These are phyloP conservation scores for Lizonia empirigonia DNA, from an alignment of 2,329 filamentous ascomycete genomes.

Conservation along the genomic window DNA sequence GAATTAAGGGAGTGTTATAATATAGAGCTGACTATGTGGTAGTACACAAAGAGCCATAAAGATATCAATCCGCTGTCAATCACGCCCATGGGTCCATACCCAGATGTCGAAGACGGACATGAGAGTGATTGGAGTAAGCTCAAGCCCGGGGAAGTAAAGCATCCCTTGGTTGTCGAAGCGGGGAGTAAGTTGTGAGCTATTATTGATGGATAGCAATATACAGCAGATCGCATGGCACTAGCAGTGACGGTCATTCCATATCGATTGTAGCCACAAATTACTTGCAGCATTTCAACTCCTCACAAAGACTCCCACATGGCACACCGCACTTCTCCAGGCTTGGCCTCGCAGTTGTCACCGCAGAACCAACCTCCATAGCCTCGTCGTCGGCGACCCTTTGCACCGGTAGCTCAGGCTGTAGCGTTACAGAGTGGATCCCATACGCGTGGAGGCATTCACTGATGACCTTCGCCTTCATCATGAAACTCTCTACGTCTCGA, in stretches of 20 bases:
- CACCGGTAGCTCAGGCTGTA: slow-evolving; percentile 66
- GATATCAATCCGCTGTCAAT: slow-evolving; percentile 67
- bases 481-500: slow-evolving; percentile 62
- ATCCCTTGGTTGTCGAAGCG: slow-evolving; percentile 47
- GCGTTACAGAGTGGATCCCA: slow-evolving; percentile 72
- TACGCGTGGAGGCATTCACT: slow-evolving; percentile 74
- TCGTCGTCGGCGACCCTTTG: not conserved
- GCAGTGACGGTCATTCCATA: no score
- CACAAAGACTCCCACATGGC: slow-evolving; percentile 58
- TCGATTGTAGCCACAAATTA: slow-evolving; percentile 8
- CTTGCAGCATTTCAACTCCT: slow-evolving; percentile 56
- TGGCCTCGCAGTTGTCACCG: slow-evolving; percentile 25
- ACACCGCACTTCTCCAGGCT: slow-evolving; percentile 56
- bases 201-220: no score
- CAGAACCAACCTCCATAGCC: slow-evolving; percentile 1
- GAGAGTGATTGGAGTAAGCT: slow-evolving; percentile 58
- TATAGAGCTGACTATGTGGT: not conserved
- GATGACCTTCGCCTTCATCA: slow-evolving; percentile 65
- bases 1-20: not conserved
- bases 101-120: slow-evolving; percentile 60
- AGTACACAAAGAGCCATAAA: slow-evolving; percentile 64
- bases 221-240: no score
- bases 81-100: slow-evolving; percentile 67
- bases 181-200: slow-evolving; percentile 30
- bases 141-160: slow-evolving; percentile 54